Base-by-base conservation (phyloP, 192 early-diverging fungal species). In the Backusella tuberculispora region DNA sequence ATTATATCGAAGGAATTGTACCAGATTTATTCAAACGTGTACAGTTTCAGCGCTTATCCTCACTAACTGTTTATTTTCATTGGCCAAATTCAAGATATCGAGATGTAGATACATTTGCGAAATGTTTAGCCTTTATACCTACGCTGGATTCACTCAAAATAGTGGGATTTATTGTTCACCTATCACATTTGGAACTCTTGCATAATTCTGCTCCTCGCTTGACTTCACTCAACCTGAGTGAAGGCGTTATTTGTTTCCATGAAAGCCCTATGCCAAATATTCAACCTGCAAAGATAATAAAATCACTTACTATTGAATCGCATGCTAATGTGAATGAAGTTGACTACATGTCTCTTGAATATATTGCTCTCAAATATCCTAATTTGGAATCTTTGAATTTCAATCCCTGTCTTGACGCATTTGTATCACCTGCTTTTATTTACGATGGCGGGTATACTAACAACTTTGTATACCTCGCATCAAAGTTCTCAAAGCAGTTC, bases 41-140 rank as follows among this genome's bases (percentile, higher is more conserved):
- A 10, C 21, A 24, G 12, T 60, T 60, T 29, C 53, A 60, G 53
- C 21, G 12, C 9, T 24, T 60, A 8, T 26, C 21, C 12, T 60
- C 53, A 29, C 21, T 60, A 12, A n/a, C 10, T 60, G 26, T 60
- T 60, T 60, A 60, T 60, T 60, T 60, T 24, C 19, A 60, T 9
- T 60, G 53, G 53, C 53, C 53, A 60, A 60, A 60, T 60, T 60
- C 53, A 60, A 60, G 53, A 26, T 60, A 60, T 60, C 53, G 21
- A 60, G 53, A 60, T 60, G 53, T 60, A 19, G 24, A 24, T 60
- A 9, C 21, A 5, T 60, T 60, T 5, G 26, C 26, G 1, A 60
- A 60, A 24, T 60, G 53, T 12, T 60, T 60, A 60, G 10, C 53
- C 21, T 60, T 60, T 24, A n/a, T 60, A 26, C 53, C 53, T 60